These are phyloP conservation scores for Acmispon strigosus DNA, from an alignment of 306 rosid genomes.

Conservation along the genomic window DNA sequence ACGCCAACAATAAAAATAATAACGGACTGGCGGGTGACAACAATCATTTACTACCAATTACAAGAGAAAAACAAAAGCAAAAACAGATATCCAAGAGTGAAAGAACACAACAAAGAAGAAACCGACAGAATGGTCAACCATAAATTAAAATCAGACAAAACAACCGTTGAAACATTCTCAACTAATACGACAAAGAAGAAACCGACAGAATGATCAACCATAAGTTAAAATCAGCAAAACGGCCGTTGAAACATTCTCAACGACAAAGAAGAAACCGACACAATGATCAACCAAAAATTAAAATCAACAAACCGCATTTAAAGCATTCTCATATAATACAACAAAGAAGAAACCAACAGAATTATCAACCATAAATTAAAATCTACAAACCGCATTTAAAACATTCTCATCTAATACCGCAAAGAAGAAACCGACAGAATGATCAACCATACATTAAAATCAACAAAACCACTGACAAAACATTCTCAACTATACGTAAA, in stretches of 20 bases:
- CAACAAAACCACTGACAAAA: background rate
- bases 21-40: background rate
- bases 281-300: no score
- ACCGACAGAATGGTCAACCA: background rate
- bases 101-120: background rate
- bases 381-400: no score
- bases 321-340: background rate
- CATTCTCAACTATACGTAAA: background rate
- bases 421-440: background rate
- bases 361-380: no score
- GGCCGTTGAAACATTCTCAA: background rate
- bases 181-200: no score
- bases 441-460: background rate
- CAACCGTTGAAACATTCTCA: background rate
- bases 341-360: no score
- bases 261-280: no score
- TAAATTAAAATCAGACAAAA: background rate
- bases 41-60: background rate
- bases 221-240: no score
- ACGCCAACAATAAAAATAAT: background rate
- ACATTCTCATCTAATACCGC: background rate
- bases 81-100: background rate
- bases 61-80: background rate
- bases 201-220: no score
- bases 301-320: background rate